These are phyloP conservation scores for Aphelidium insulamus DNA, from an alignment of 371 early-diverging fungal genomes.

Conservation along the genomic window DNA sequence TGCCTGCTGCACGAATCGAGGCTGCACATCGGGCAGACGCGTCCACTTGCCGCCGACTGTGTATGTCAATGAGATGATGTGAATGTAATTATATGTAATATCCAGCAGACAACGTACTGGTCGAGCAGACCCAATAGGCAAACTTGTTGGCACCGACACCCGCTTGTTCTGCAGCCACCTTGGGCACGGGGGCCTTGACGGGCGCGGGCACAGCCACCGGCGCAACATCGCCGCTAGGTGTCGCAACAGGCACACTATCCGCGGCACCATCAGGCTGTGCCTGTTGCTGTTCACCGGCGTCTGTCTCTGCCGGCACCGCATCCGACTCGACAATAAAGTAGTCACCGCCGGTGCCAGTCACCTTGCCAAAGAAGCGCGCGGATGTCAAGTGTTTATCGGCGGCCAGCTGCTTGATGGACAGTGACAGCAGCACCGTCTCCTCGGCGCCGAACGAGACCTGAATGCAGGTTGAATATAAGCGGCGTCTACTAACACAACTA, in stretches of 20 bases:
- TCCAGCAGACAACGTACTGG: conserved; percentile 6
- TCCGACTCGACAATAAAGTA: conserved; percentile 22
- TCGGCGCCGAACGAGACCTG: conserved; percentile 18
- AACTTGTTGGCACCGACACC: conserved; percentile 23
- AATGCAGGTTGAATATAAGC: not conserved
- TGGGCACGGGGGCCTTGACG: not conserved
- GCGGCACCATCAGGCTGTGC: conserved; percentile 2
- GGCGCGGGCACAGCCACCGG: conserved; percentile 1
- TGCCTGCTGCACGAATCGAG: conserved; percentile 17
- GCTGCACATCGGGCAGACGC: conserved; percentile 22
- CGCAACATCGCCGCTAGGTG: not conserved
- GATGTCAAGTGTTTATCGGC: conserved; percentile 18
- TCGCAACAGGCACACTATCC: not conserved
- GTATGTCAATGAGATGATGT: not conserved
- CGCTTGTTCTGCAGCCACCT: conserved; percentile 7
- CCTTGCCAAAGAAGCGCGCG: conserved; percentile 25
- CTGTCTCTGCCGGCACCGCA: conserved; percentile 1
- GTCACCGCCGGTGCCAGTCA: conserved; percentile 9
- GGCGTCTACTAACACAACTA: not conserved
- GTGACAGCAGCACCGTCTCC: conserved; percentile 18
- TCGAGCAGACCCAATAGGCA: conserved; percentile 21
- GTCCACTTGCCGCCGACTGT: conserved; percentile 15
- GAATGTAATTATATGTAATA: not conserved
- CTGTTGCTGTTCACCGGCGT: not conserved
- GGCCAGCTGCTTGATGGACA: conserved; percentile 15